Evolutionary conservation across 345 rosid species (phyloP).

Genomic region (Bruguiera parviflora): DNA sequence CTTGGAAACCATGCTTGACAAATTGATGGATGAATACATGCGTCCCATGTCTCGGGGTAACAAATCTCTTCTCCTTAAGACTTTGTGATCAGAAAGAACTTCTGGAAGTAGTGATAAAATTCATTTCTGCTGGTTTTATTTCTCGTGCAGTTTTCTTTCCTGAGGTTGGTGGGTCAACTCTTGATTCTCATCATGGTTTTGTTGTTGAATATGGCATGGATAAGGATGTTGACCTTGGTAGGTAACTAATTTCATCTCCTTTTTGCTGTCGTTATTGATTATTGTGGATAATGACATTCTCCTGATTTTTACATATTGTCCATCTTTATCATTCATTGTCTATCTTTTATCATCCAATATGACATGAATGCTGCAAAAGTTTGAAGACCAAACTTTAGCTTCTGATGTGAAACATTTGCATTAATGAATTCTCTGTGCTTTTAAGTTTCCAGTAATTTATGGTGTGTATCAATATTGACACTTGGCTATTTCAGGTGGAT

Average conservation of each 20-base stretch:
- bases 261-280: neutral
- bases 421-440: neutral
- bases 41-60: constrained; percentile 70
- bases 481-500: neutral
- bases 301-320: neutral
- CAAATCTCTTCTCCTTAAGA: neutral
- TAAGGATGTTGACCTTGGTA: constrained; percentile 87
- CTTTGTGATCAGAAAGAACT: neutral
- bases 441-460: neutral
- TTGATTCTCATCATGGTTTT: constrained; percentile 98
- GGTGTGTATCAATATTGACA: neutral
- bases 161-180: constrained; percentile 69
- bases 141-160: constrained; percentile 67
- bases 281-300: neutral
- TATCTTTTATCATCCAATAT: neutral
- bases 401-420: neutral
- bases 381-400: neutral
- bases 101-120: neutral
- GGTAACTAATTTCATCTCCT: constrained; percentile 24
- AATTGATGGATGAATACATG: constrained; percentile 67
- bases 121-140: constrained; percentile 5
- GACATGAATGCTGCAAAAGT: neutral
- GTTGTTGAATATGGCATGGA: constrained; percentile 85
- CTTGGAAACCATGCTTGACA: constrained; percentile 69
- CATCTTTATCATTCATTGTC: neutral